These are phyloP conservation scores for cucumber (Cucumis sativus) DNA, from an alignment of 306 rosid genomes.

Conservation along the genomic window Cucumber_9930_V3 NC_026661.2:16786501-16787000, in stretches of 20 bases:
- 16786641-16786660: background rate
- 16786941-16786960: background rate
- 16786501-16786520: background rate
- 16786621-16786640: background rate
- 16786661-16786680: background rate
- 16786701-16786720: background rate
- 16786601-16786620: background rate
- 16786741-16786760: background rate
- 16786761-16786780: background rate
- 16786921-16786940: background rate
- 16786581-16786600: background rate
- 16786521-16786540: background rate
- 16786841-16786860: background rate
- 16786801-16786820: background rate
- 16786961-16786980: background rate
- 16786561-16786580: background rate
- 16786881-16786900: background rate
- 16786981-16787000: background rate
- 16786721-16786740: background rate
- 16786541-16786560: background rate
- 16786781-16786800: background rate
- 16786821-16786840: background rate
- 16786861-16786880: background rate
- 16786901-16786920: background rate
- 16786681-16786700: background rate